Conservation (phyloP, 768 basidiomycete genomes). For the Boletus barrowsii region DNA sequence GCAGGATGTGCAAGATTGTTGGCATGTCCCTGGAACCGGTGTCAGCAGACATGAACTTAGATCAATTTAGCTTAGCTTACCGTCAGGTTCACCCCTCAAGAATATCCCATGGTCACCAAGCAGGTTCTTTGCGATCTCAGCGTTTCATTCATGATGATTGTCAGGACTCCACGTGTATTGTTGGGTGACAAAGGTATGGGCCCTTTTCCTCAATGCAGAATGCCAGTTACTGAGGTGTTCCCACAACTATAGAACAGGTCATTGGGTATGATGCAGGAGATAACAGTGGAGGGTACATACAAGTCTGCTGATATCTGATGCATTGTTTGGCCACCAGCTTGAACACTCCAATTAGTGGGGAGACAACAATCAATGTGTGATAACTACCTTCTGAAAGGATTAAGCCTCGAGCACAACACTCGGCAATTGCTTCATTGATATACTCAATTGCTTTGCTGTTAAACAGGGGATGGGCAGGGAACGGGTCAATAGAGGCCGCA, state of each 20-base stretch:
- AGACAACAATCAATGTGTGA: background rate
- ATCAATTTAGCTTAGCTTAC: background rate
- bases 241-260: background rate
- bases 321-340: too few relatives aligned
- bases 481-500: background rate
- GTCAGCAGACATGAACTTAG: too few relatives aligned
- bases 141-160: too few relatives aligned
- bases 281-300: background rate
- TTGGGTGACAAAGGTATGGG: background rate
- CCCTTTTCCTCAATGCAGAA: background rate
- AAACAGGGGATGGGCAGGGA: background rate
- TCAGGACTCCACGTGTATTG: too few relatives aligned
- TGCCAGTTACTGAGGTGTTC: background rate
- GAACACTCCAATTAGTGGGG: too few relatives aligned
- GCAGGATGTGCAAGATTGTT: slow-evolving; percentile 3
- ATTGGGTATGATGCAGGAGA: too few relatives aligned
- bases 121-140: background rate
- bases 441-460: background rate
- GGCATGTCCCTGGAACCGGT: background rate
- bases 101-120: background rate
- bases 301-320: background rate
- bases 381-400: background rate
- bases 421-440: background rate
- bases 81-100: background rate
- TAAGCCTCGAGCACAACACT: background rate